These are phyloP conservation scores for Geotrichum macrosporum DNA, from an alignment of 1,139 yeast species.

Conservation along the genomic window DNA sequence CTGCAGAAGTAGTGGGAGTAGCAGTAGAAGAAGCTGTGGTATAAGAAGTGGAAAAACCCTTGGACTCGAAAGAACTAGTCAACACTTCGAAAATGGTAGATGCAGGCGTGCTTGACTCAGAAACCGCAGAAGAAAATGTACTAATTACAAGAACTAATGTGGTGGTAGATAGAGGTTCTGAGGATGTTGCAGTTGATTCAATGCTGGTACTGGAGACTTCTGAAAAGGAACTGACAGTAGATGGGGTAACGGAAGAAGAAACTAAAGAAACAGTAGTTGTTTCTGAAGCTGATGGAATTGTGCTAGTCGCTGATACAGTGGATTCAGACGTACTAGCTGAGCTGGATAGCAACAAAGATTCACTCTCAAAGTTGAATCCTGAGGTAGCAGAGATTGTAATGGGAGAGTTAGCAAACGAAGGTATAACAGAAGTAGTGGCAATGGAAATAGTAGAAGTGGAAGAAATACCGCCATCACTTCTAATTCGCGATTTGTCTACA, in stretches of 20 bases:
- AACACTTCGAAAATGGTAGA: slow-evolving; percentile 1
- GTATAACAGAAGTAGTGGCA: slow-evolving; percentile 1
- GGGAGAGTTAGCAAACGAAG: too few species aligned
- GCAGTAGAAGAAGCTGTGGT: neutral
- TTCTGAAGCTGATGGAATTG: neutral
- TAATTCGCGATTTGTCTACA: slow-evolving; percentile 18
- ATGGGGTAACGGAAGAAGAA: too few species aligned
- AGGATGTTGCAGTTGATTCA: neutral
- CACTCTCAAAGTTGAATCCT: neutral
- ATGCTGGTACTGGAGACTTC: neutral
- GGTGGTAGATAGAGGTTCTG: neutral
- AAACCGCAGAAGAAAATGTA: neutral
- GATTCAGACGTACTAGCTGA: neutral
- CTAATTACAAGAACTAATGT: neutral
- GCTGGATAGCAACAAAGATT: neutral
- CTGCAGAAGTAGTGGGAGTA: neutral
- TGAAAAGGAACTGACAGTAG: neutral
- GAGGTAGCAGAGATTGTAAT: slow-evolving; percentile 4
- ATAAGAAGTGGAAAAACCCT: neutral
- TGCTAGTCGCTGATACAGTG: neutral
- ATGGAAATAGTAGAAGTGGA: neutral
- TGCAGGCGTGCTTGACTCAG: neutral
- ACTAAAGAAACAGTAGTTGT: neutral
- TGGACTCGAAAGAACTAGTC: slow-evolving; percentile 6
- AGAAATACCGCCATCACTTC: neutral